Percentiles rank a stretch among this genome's conserved stretches.
Conservation (phyloP, 495 filamentous ascomycete species). For the Evernia prunastri region DNA sequence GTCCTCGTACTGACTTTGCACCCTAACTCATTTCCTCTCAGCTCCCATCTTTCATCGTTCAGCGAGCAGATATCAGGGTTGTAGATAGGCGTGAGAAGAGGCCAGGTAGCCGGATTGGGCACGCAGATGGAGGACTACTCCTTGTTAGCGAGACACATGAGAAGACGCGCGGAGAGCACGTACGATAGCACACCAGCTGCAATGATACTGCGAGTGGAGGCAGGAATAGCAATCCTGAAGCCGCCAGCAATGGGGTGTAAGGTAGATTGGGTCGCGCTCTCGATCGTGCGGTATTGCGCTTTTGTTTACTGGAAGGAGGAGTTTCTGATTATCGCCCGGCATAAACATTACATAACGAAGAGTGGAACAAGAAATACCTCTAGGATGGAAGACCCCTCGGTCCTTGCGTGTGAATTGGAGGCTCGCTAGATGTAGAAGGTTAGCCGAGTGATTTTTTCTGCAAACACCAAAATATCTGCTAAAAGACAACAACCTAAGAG, state of each 20-base stretch:
- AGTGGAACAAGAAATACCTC: too few species aligned
- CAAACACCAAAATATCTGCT: too few species aligned
- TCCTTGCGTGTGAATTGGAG: too few species aligned
- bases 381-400: too few species aligned
- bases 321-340: background rate
- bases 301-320: background rate
- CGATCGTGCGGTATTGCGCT: constrained; percentile 5
- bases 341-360: background rate
- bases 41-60: constrained; percentile 47
- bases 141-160: constrained; percentile 12
- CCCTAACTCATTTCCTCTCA: constrained; percentile 43
- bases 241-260: constrained; percentile 42
- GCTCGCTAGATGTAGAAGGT: too few species aligned
- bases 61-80: constrained; percentile 44
- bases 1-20: constrained; percentile 47
- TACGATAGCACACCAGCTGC: constrained; percentile 54
- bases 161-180: constrained; percentile 22
- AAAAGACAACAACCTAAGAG: too few species aligned
- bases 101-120: constrained; percentile 36
- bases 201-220: constrained; percentile 35
- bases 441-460: too few species aligned
- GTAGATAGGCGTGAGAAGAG: constrained; percentile 42
- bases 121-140: constrained; percentile 47
- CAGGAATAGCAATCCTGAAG: constrained; percentile 42
- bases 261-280: constrained; percentile 27